Base-by-base conservation (phyloP, 2,329 filamentous ascomycete species). In the Fusarium xylarioides region DNA sequence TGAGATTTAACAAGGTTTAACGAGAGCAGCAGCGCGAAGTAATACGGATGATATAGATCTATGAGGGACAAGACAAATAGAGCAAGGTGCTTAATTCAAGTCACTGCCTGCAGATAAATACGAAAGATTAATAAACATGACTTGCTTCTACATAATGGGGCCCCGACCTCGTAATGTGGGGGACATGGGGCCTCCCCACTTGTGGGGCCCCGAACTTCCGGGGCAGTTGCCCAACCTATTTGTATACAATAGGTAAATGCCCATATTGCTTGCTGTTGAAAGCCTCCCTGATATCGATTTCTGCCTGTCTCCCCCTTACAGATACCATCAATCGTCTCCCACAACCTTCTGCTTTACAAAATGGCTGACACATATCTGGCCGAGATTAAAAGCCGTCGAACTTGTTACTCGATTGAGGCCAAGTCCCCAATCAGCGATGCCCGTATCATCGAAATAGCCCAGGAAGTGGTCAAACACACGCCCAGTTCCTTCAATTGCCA, bases 401-500 rank as follows among this genome's bases (percentile, higher is more conserved):
- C 65, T 16, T 49, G 30, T 15, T 68, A 64, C 54, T 68, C 65
- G 15, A 28, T 68, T 18, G 60, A 68, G 53, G 65, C 60, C 12
- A 64, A 50, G 26, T 68, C 65, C 12, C 65, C 60, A 11, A 34
- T 64, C 14, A 64, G 47, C 18, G 65, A 68, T 38, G 30, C 19
- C 10, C 65, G 65, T 10, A 64, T 68, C 14, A 11, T 34, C 35
- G 65, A 68, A 21, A 68, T 64, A 46, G 65, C 65, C 34, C 26
- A 42, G 7, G 65, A 68, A 21, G 65, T 68, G 47, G 35, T 26
- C 11, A 59, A 59, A n/a, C 65, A 68, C 30, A 64, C 65, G 15
- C 65, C 65, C 3, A 68, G 65, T 28, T 68, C 65, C 4, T 71
- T 69, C 18, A 71, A 71, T 38, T 71, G 65, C 15, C 65, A 71